A percentile compares a stretch with the other conserved stretches of the same genome.
These are phyloP conservation scores for Podospora anserina DNA, from an alignment of 495 filamentous ascomycete genomes.

Conservation along the genomic window DNA sequence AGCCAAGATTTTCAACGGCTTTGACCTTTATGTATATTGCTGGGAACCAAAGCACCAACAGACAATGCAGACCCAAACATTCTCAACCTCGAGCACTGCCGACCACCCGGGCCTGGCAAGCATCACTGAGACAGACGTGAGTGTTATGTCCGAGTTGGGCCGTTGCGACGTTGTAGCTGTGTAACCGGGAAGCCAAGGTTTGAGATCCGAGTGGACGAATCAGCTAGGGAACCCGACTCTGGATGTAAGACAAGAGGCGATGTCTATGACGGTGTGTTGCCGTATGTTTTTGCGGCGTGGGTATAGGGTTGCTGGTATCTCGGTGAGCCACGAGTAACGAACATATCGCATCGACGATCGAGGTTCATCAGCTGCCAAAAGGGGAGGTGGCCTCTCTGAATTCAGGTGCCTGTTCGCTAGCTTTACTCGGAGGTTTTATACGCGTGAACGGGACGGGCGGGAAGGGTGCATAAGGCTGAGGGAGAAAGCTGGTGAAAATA, in stretches of 20 bases:
- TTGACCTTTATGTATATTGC: background rate
- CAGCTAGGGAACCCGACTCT: background rate
- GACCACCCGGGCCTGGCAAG: background rate
- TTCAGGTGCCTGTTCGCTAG: background rate
- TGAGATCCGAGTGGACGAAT: background rate
- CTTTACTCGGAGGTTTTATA: background rate
- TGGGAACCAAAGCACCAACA: background rate
- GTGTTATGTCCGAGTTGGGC: background rate
- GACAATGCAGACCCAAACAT: background rate
- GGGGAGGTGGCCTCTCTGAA: background rate
- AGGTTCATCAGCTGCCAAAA: background rate
- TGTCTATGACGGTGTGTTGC: background rate
- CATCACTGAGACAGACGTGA: background rate
- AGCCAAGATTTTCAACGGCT: background rate
- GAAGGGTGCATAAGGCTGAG: background rate
- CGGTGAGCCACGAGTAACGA: background rate
- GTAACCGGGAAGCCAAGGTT: background rate
- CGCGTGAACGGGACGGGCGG: background rate
- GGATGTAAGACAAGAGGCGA: background rate
- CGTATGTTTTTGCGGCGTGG: background rate
- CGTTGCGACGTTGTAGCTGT: background rate
- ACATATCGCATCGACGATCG: conserved; percentile 1
- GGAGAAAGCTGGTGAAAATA: background rate
- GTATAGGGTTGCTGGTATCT: background rate
- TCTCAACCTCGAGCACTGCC: background rate